Conservation (phyloP, 176 grass and related monocot genomes). For the Aegilops umbellulata region DNA sequence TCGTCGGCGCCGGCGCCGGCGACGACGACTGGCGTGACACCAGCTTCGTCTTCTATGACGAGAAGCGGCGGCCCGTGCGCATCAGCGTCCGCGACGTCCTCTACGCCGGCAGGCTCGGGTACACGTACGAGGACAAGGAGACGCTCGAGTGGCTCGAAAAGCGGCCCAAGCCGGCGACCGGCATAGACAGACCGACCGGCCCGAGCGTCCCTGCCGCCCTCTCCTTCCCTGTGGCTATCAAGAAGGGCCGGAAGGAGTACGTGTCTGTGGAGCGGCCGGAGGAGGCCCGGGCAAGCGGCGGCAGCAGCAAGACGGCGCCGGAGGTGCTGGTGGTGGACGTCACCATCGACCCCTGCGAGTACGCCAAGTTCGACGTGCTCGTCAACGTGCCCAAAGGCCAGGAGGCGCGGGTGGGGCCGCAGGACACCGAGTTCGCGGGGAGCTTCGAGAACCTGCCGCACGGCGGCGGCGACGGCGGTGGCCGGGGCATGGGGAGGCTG, state of each 20-base stretch:
- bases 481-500: background rate
- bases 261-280: background rate
- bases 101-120: background rate
- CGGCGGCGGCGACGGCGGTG: background rate
- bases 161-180: background rate
- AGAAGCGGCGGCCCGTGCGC: conserved; percentile 6
- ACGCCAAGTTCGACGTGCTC: conserved; percentile 4
- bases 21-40: background rate
- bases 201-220: background rate
- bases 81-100: conserved; percentile 3
- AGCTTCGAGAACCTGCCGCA: background rate
- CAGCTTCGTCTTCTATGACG: conserved; percentile 6
- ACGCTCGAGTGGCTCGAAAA: background rate
- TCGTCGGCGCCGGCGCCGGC: background rate
- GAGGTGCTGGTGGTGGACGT: conserved; percentile 12
- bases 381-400: background rate
- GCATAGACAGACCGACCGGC: background rate
- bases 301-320: background rate
- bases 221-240: background rate
- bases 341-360: conserved; percentile 8
- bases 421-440: background rate
- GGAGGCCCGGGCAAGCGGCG: background rate
- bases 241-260: background rate
- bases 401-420: background rate
- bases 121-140: conserved; percentile 8